Conservation (phyloP, 2,329 filamentous ascomycete genomes). For the Cladosporium sp. region DNA sequence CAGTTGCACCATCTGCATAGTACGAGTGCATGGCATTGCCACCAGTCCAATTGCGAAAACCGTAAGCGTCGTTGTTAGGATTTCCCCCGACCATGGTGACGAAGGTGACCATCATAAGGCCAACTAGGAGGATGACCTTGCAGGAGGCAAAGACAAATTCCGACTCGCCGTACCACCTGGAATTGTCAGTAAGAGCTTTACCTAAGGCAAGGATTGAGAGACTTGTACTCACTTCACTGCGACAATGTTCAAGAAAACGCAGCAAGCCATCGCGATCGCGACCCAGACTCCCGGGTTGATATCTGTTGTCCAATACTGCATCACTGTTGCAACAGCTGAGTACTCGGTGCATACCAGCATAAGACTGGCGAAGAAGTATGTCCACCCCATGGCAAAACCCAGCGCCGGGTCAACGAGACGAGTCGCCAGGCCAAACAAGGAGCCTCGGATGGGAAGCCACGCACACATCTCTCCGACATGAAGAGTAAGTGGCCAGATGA, state of each 20-base stretch:
- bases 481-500: constrained; percentile 42
- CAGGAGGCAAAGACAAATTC: constrained; percentile 21
- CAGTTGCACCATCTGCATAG: constrained; percentile 12
- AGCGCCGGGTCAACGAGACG: constrained; percentile 72
- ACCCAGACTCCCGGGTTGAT: constrained; percentile 45
- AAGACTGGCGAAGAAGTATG: constrained; percentile 20
- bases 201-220: constrained; percentile 51
- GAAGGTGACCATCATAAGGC: constrained; percentile 29
- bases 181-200: constrained; percentile 13
- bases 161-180: constrained; percentile 16
- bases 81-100: constrained; percentile 32
- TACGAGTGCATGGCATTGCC: constrained; percentile 37
- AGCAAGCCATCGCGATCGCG: constrained; percentile 56
- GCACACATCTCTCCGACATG: constrained; percentile 62
- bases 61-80: constrained; percentile 14
- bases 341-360: constrained; percentile 16
- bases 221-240: constrained; percentile 37
- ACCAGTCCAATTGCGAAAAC: constrained; percentile 17
- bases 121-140: constrained; percentile 32
- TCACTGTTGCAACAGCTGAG: constrained; percentile 15
- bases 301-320: constrained; percentile 35
- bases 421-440: constrained; percentile 71
- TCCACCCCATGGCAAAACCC: constrained; percentile 47
- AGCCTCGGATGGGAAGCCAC: constrained; percentile 69
- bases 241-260: constrained; percentile 59